Base-by-base conservation (phyloP, 768 basidiomycete genomes). In the Kwoniella mangroviensis region DNA sequence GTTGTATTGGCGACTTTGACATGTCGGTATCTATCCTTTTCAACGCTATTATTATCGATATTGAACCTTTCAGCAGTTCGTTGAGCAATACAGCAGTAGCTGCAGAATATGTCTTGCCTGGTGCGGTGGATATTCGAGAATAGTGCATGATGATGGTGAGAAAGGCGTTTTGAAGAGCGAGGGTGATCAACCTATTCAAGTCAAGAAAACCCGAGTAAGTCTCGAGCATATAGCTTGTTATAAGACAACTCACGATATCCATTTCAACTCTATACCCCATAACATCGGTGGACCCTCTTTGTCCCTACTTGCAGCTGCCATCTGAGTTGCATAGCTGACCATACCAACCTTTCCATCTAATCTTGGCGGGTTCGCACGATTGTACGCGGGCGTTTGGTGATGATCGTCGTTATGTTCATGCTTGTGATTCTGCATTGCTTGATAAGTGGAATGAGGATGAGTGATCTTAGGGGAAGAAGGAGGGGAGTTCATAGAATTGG, bases 141-240 rank as follows among this genome's bases (percentile, higher is more conserved):
- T 96, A 92, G 85, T 97, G 94, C 92, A 98, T 95, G 82, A 98
- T 91, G 82, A 98, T 88, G 42, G 93, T 92, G 66, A 98, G 82
- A 66, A 89, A 85, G 22, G 93, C 93, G 84, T 98, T 98, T 85
- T 98, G 95, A 61, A 94, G 88, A 60, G 93, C 93, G 81, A 94
- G 87, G 0, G 83, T 83, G 58, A 83, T 63, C 34, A 34, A 34
- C 4, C 34, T 34, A 34, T 34, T 4, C 34, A 34, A 34, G 3
- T 34, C 34, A 34, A 34, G 5, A 4, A 34, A 7, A 6, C 34
- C 3, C 4, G 34, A 34, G 34, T 34, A 4, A 7, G 26, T 34
- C 9, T 34, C 34, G 4, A 34, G 4, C 34, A 34, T 61, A 65
- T 49, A 60, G 54, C 56, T 4, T 2, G 13, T 41, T 4, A 34